A percentile compares a stretch with the other conserved stretches of the same genome.
These are phyloP conservation scores for Rugiboletus extremiorientalis DNA, from an alignment of 1,284 basidiomycete species.

Conservation along the genomic window DNA sequence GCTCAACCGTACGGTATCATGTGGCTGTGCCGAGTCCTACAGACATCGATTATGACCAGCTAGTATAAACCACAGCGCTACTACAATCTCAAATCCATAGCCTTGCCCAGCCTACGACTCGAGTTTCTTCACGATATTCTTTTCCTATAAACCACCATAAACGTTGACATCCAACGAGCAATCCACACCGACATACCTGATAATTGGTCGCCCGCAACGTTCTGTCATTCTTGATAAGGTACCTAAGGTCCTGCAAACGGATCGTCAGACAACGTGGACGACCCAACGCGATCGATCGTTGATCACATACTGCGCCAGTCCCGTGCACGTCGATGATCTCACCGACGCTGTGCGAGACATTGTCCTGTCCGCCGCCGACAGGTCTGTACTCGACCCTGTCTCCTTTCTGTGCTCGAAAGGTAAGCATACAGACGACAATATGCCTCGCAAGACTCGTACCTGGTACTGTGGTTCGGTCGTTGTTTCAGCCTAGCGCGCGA, in stretches of 20 bases:
- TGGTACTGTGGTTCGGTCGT: constrained; percentile 22
- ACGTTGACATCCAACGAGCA: neutral
- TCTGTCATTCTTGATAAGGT: constrained; percentile 44
- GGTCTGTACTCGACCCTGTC: constrained; percentile 46
- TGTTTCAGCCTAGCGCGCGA: constrained; percentile 15
- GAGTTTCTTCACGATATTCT: constrained; percentile 40
- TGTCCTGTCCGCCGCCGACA: constrained; percentile 41
- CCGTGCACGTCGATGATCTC: constrained; percentile 36
- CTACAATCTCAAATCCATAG: neutral
- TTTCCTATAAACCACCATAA: constrained; percentile 30
- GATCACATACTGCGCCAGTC: constrained; percentile 29
- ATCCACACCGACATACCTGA: constrained; percentile 25
- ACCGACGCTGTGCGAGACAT: constrained; percentile 40
- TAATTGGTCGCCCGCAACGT: constrained; percentile 44
- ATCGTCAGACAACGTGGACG: neutral
- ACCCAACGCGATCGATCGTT: neutral
- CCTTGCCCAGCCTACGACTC: neutral
- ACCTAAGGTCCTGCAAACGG: constrained; percentile 31
- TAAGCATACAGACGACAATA: neutral
- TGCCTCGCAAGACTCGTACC: constrained; percentile 4
- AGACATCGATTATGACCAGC: no score
- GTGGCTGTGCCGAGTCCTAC: constrained; percentile 17
- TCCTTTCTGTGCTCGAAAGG: constrained; percentile 31
- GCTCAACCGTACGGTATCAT: no score
- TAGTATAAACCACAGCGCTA: no score